Evolutionary conservation across 768 basidiomycete genomes (phyloP).

Genomic region (Boletus rufocinnamomeus): DNA sequence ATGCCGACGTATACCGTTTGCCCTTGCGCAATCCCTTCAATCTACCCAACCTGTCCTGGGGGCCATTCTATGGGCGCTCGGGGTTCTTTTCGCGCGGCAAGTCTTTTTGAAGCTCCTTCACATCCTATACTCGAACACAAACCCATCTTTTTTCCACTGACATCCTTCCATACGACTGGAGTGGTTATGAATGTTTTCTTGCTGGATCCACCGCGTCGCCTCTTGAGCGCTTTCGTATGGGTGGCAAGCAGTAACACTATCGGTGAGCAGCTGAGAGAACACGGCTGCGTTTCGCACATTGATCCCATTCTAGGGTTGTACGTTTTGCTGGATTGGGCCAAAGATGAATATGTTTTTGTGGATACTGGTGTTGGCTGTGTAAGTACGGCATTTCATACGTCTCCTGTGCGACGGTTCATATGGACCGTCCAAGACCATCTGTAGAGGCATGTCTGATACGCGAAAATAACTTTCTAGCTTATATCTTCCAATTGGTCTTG

Average conservation of each 20-base stretch:
- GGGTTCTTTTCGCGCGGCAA: slow-evolving; percentile 8
- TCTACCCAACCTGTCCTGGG: slow-evolving; percentile 11
- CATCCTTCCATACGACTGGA: slow-evolving; percentile 62
- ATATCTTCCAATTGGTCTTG: slow-evolving; percentile 78
- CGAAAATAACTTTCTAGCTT: slow-evolving; percentile 40
- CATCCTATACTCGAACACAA: slow-evolving; percentile 20
- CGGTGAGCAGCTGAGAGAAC: slow-evolving; percentile 19
- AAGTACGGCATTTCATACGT: slow-evolving; percentile 34
- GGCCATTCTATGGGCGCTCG: slow-evolving; percentile 5
- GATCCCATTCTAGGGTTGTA: slow-evolving; percentile 55
- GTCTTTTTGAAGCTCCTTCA: slow-evolving; percentile 13
- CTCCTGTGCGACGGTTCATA: slow-evolving; percentile 1
- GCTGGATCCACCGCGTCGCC: slow-evolving; percentile 59
- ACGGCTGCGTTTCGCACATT: not conserved
- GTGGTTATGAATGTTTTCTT: slow-evolving; percentile 80
- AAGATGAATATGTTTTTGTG: slow-evolving; percentile 66
- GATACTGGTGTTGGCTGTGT: slow-evolving; percentile 77
- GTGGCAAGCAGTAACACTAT: slow-evolving; percentile 44
- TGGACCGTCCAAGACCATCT: slow-evolving; percentile 1
- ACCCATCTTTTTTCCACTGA: slow-evolving; percentile 60
- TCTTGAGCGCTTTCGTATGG: slow-evolving; percentile 74
- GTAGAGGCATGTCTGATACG: slow-evolving; percentile 3
- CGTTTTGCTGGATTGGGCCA: slow-evolving; percentile 65
- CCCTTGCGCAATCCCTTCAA: slow-evolving; percentile 3
- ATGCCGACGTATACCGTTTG: slow-evolving; percentile 6